phyloP scores from a whole-genome alignment of 208 protist species.

The Leishmania aethiopica region DNA sequence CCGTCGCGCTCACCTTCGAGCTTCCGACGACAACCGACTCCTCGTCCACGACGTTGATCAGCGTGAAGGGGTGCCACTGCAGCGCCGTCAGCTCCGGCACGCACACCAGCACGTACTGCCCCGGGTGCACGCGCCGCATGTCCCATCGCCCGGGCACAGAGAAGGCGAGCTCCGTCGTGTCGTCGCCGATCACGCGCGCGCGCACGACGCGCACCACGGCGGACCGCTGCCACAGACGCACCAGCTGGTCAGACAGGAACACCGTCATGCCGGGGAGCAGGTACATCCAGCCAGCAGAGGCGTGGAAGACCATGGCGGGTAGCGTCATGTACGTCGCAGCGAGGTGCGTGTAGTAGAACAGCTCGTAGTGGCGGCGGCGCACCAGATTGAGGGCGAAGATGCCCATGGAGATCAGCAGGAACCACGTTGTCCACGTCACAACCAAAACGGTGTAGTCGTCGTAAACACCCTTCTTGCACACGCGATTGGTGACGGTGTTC shows the following conservation, averaged over 20 bases:
- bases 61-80: slow-evolving; percentile 76
- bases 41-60: slow-evolving; percentile 30
- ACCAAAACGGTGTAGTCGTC: slow-evolving; percentile 50
- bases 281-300: slow-evolving; percentile 62
- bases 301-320: slow-evolving; percentile 55
- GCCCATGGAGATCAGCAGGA: slow-evolving; percentile 55
- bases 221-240: slow-evolving; percentile 46
- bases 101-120: slow-evolving; percentile 62
- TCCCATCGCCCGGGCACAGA: slow-evolving; percentile 12
- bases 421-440: slow-evolving; percentile 40
- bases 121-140: slow-evolving; percentile 19
- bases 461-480: slow-evolving; percentile 17
- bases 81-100: slow-evolving; percentile 57
- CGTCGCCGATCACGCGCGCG: slow-evolving; percentile 22
- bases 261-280: slow-evolving; percentile 56
- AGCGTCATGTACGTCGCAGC: slow-evolving; percentile 47
- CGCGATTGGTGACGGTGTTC: slow-evolving; percentile 17
- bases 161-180: slow-evolving; percentile 33
- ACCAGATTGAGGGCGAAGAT: slow-evolving; percentile 45
- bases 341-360: slow-evolving; percentile 78
- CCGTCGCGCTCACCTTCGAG: neutral
- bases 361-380: slow-evolving; percentile 58
- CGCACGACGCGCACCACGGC: slow-evolving; percentile 25
- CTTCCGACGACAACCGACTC: slow-evolving; percentile 3
- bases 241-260: slow-evolving; percentile 53